Conservation (phyloP, 352 stramenopile genomes). For the Poterioochromonas sp. region DNA sequence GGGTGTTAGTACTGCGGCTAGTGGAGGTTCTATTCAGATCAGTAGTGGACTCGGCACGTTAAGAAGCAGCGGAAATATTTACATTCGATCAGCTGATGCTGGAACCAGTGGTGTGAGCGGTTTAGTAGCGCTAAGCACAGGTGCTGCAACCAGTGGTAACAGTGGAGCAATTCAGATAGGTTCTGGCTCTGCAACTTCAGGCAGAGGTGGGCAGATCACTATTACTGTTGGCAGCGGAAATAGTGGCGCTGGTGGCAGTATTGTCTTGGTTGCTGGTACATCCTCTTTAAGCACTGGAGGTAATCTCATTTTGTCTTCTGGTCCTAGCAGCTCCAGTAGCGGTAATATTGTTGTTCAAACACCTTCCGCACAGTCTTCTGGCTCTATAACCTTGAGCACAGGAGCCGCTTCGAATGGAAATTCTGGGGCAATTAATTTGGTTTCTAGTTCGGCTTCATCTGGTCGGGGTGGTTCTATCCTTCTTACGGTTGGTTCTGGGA, state of each 20-base stretch:
- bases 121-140: not conserved
- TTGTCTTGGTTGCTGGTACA: constrained; percentile 53
- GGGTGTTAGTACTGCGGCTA: not conserved
- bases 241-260: constrained; percentile 47
- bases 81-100: not conserved
- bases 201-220: not conserved
- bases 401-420: not conserved
- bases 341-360: constrained; percentile 30
- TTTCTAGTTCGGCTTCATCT: not conserved
- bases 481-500: not conserved
- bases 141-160: constrained; percentile 3
- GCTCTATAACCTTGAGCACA: constrained; percentile 29
- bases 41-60: too few species aligned
- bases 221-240: constrained; percentile 38
- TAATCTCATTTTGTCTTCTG: constrained; percentile 60
- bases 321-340: constrained; percentile 34
- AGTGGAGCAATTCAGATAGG: constrained; percentile 27
- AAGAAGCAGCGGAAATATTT: too few species aligned
- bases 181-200: constrained; percentile 1
- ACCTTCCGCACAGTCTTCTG: constrained; percentile 20
- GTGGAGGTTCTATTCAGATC: too few species aligned
- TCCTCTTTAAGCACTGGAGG: constrained; percentile 58
- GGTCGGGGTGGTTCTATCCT: not conserved
- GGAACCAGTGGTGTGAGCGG: constrained; percentile 21
- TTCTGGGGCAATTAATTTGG: not conserved